These are phyloP conservation scores for Pulveroboletus sp. DNA, from an alignment of 768 basidiomycete species.

Conservation along the genomic window DNA sequence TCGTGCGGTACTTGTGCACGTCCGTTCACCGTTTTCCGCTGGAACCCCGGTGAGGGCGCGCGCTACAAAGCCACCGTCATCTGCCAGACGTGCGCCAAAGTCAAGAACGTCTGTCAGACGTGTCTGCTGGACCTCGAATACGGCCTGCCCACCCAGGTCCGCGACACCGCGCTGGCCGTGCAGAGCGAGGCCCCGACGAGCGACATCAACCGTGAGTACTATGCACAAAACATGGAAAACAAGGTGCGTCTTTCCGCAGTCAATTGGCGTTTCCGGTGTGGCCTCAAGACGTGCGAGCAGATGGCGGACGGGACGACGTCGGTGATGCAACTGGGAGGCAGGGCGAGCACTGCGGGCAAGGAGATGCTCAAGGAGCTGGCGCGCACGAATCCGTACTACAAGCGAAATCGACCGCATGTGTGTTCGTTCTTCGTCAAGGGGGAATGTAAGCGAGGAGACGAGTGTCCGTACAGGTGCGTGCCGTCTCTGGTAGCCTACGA, in stretches of 20 bases:
- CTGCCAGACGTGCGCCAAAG: slow-evolving; percentile 95
- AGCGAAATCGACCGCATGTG: slow-evolving; percentile 89
- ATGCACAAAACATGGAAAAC: slow-evolving; percentile 86
- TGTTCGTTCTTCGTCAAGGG: slow-evolving; percentile 97
- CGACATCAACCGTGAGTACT: slow-evolving; percentile 95
- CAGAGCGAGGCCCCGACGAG: slow-evolving; percentile 90
- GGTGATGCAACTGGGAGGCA: slow-evolving; percentile 49
- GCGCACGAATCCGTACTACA: slow-evolving; percentile 94
- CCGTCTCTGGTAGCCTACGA: neutral
- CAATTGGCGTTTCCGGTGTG: neutral
- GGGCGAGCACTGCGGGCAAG: slow-evolving; percentile 77
- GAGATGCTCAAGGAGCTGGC: slow-evolving; percentile 97
- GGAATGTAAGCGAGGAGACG: slow-evolving; percentile 84
- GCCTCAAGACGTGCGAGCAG: slow-evolving; percentile 33
- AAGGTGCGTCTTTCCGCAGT: slow-evolving; percentile 48
- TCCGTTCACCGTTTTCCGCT: slow-evolving; percentile 95
- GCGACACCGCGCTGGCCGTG: slow-evolving; percentile 88
- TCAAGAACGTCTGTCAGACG: slow-evolving; percentile 96
- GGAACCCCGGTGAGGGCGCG: slow-evolving; percentile 93
- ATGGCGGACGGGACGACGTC: slow-evolving; percentile 65
- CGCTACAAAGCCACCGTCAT: slow-evolving; percentile 97
- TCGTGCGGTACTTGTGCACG: slow-evolving; percentile 97
- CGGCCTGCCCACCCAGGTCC: slow-evolving; percentile 92
- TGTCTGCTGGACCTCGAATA: slow-evolving; percentile 96
- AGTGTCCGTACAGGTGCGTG: slow-evolving; percentile 82